Conservation (phyloP, 768 basidiomycete genomes). For the Naganishia friedmannii region DNA sequence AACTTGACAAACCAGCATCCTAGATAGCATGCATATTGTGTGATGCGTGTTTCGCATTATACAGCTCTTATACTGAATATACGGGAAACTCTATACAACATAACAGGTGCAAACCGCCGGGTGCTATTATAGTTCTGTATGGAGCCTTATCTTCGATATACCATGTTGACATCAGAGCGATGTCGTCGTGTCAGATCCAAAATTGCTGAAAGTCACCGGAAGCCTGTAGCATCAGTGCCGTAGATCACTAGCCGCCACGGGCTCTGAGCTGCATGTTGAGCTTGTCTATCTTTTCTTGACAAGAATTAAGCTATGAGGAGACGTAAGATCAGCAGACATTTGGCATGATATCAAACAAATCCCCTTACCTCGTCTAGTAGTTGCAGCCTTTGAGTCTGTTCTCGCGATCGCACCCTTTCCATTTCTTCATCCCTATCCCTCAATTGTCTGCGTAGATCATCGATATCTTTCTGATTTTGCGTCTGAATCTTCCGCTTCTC, state of each 20-base stretch:
- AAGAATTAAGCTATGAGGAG: slow-evolving; percentile 13
- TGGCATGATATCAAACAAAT: slow-evolving; percentile 40
- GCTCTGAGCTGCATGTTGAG: slow-evolving; percentile 16
- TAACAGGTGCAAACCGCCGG: too few relatives aligned
- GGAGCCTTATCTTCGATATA: too few relatives aligned
- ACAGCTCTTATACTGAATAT: too few relatives aligned
- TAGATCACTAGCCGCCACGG: background rate
- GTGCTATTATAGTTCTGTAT: too few relatives aligned
- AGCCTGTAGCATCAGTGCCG: background rate
- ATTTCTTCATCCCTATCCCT: slow-evolving; percentile 63
- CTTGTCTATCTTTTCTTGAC: slow-evolving; percentile 15
- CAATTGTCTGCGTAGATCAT: slow-evolving; percentile 66
- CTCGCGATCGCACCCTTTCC: slow-evolving; percentile 51
- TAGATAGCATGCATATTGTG: too few relatives aligned
- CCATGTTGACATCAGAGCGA: too few relatives aligned
- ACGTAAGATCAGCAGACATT: slow-evolving; percentile 3
- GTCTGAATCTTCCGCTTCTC: slow-evolving; percentile 58
- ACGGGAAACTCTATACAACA: too few relatives aligned
- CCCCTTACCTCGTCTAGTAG: slow-evolving; percentile 76
- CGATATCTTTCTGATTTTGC: slow-evolving; percentile 54
- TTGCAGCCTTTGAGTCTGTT: slow-evolving; percentile 76
- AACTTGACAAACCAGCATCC: too few relatives aligned
- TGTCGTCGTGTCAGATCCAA: too few relatives aligned
- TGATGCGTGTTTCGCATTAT: too few relatives aligned
- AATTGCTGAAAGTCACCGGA: too few relatives aligned